These are phyloP conservation scores for Cladophialophora yegresii DNA, from an alignment of 2,329 filamentous ascomycete species.

Conservation along the genomic window DNA sequence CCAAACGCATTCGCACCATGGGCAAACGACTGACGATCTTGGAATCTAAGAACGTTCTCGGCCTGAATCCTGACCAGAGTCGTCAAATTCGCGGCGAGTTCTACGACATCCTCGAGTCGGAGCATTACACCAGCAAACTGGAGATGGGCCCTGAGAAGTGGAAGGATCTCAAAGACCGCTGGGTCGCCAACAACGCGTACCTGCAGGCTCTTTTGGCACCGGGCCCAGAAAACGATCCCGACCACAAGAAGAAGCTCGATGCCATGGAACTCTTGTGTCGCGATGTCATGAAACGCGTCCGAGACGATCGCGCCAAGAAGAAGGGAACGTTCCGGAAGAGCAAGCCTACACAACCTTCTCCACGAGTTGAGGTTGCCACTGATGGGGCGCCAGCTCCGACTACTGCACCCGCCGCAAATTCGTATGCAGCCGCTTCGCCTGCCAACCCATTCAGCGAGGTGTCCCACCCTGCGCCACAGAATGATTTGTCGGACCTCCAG, in stretches of 20 bases:
- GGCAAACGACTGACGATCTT: conserved; percentile 69
- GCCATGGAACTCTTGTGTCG: conserved; percentile 71
- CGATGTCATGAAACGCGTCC: conserved; percentile 75
- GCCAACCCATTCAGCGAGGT: conserved; percentile 28
- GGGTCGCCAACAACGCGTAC: conserved; percentile 62
- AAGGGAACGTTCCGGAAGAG: conserved; percentile 41
- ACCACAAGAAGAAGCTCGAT: conserved; percentile 59
- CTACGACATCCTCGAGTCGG: conserved; percentile 64
- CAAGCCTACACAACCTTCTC: conserved; percentile 39
- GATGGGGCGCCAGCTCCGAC: conserved; percentile 38
- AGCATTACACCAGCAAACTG: conserved; percentile 71
- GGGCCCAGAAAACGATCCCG: conserved; percentile 53
- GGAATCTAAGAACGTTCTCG: conserved; percentile 71
- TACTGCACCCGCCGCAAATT: conserved; percentile 37
- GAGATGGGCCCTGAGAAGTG: conserved; percentile 71
- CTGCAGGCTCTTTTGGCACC: conserved; percentile 58
- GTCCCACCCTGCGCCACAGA: conserved; percentile 18
- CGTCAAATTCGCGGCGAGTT: conserved; percentile 67
- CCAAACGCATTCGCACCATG: conserved; percentile 71
- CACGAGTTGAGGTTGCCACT: conserved; percentile 48
- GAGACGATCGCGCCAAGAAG: conserved; percentile 64
- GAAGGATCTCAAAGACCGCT: conserved; percentile 67
- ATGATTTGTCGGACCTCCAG: conserved; percentile 54
- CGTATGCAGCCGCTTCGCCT: conserved; percentile 25
- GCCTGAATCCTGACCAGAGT: conserved; percentile 67